These are phyloP conservation scores for Solanum chilense DNA, from an alignment of 257 asterid species.

Conservation along the genomic window DNA sequence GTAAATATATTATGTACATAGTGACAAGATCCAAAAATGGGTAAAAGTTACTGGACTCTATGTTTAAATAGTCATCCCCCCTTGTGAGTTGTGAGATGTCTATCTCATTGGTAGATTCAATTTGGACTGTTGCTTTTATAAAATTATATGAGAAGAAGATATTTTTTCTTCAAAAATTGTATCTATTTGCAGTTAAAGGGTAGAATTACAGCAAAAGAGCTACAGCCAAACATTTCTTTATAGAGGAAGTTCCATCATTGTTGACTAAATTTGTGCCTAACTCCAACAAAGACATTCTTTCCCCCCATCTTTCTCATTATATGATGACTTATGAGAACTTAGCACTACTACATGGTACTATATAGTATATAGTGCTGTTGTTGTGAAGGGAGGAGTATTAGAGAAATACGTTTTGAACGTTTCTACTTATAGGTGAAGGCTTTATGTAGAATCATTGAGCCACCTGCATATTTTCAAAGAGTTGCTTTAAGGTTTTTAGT, in stretches of 20 bases:
- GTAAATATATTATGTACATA: background rate
- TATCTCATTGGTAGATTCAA: background rate
- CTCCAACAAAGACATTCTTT: background rate
- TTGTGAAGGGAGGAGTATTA: background rate
- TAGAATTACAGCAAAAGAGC: background rate
- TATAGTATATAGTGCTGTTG: background rate
- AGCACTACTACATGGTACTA: background rate
- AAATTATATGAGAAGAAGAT: background rate
- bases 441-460: background rate
- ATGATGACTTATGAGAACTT: background rate
- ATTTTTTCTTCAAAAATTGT: background rate
- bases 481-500: background rate
- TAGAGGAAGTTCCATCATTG: background rate
- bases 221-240: background rate
- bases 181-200: background rate
- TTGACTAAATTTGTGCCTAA: background rate
- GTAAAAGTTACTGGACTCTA: background rate
- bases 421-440: background rate
- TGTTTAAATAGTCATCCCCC: background rate
- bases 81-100: background rate
- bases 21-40: background rate
- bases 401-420: too few species aligned
- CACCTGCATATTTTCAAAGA: background rate
- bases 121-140: background rate
- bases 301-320: background rate